phyloP scores from a whole-genome alignment of 78 protist species.

The Protostelium mycophagum region DNA sequence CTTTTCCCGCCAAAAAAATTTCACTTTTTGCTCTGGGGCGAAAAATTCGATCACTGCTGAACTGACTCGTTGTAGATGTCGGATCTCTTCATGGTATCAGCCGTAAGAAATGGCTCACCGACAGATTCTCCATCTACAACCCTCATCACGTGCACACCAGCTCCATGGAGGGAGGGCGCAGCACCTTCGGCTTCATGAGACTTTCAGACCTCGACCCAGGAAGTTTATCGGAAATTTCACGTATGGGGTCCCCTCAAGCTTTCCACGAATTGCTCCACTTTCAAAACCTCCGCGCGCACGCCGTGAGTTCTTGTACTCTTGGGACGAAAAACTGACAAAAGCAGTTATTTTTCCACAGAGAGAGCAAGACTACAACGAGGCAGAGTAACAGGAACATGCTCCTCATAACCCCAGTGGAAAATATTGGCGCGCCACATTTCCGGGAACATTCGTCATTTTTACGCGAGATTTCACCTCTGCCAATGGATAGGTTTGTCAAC shows the following conservation, averaged over 20 bases:
- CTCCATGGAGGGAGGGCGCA: neutral
- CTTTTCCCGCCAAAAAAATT: too few relatives aligned
- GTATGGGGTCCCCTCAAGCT: neutral
- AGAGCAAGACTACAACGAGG: too few relatives aligned
- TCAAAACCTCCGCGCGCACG: neutral
- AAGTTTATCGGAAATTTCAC: slow-evolving; percentile 8
- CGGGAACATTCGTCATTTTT: neutral
- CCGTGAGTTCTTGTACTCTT: neutral
- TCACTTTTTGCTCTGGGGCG: too few relatives aligned
- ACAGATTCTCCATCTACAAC: slow-evolving; percentile 15
- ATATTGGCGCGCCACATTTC: neutral
- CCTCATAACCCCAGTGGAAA: neutral
- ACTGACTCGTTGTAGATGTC: too few relatives aligned
- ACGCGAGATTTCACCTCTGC: neutral
- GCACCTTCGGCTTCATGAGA: slow-evolving; percentile 19
- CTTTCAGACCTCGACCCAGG: slow-evolving; percentile 38
- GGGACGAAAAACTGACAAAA: neutral
- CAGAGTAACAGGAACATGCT: neutral
- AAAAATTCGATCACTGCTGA: too few relatives aligned
- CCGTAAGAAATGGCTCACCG: neutral
- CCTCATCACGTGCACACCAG: neutral
- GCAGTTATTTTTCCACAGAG: neutral
- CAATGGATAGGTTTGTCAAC: too few relatives aligned
- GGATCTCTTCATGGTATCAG: neutral
- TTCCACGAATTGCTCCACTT: neutral